Evolutionary conservation across 2,329 filamentous ascomycete species (phyloP).

Genomic region (Hypoxylon sp.): DNA sequence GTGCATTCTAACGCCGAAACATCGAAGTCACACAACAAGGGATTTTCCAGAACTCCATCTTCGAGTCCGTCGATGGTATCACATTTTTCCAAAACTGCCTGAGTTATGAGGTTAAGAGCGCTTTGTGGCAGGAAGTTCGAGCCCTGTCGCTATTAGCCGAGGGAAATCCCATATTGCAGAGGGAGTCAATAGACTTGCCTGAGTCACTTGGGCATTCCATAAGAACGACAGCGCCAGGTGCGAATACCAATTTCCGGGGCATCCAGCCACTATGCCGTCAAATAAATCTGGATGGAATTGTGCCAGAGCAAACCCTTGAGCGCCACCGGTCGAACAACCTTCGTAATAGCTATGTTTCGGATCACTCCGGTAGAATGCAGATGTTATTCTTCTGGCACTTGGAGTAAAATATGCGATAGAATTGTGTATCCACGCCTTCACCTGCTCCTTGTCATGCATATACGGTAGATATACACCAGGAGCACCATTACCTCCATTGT

Average conservation of each 20-base stretch:
- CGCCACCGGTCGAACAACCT: constrained; percentile 60
- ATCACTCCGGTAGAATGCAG: constrained; percentile 53
- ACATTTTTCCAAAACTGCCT: constrained; percentile 56
- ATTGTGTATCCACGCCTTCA: constrained; percentile 57
- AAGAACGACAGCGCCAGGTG: constrained; percentile 45
- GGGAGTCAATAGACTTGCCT: constrained; percentile 23
- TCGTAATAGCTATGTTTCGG: constrained; percentile 58
- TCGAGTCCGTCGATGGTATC: constrained; percentile 58
- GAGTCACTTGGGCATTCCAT: constrained; percentile 43
- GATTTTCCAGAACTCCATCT: constrained; percentile 59
- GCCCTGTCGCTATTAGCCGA: constrained; percentile 26
- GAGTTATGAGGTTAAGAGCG: constrained; percentile 53
- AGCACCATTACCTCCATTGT: constrained; percentile 38
- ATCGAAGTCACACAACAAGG: constrained; percentile 56
- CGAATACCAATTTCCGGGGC: constrained; percentile 59
- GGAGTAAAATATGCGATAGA: constrained; percentile 56
- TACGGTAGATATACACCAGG: constrained; percentile 45
- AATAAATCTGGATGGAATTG: constrained; percentile 60
- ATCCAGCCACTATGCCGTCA: constrained; percentile 60
- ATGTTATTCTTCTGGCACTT: constrained; percentile 50
- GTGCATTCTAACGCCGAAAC: constrained; percentile 54
- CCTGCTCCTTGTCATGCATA: constrained; percentile 42
- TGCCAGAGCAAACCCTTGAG: constrained; percentile 60
- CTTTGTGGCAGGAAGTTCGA: constrained; percentile 46
- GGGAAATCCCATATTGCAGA: background rate